phyloP scores from a whole-genome alignment of 805 yeast genomes.

The Candida hungchunana region DNA sequence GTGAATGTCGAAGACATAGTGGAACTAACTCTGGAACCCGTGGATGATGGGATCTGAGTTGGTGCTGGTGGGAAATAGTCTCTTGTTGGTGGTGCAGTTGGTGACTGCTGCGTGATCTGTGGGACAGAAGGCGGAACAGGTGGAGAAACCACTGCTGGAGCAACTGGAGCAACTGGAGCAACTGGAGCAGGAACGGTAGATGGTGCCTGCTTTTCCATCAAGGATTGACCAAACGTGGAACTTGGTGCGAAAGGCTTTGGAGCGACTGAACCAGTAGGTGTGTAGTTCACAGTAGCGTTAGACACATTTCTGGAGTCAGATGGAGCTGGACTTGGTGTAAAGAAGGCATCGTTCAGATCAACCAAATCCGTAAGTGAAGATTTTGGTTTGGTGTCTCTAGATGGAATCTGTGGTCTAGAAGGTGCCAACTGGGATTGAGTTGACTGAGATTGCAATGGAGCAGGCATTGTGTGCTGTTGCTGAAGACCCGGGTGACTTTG shows the following conservation, averaged over 20 bases:
- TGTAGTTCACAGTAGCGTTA: conserved; percentile 25
- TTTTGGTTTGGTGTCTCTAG: conserved; percentile 38
- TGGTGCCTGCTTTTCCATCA: conserved; percentile 35
- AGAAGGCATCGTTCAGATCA: conserved; percentile 52
- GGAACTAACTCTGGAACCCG: conserved; percentile 2
- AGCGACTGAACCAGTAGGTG: conserved; percentile 28
- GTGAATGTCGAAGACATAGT: background rate
- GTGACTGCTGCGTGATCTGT: too few relatives aligned
- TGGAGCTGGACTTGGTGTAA: conserved; percentile 34
- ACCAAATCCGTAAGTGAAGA: conserved; percentile 65
- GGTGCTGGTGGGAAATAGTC: conserved; percentile 5
- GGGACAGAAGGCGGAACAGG: conserved; percentile 9
- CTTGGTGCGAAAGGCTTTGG: conserved; percentile 65
- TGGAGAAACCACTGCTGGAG: conserved; percentile 1
- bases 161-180: conserved; percentile 1
- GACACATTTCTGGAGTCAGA: conserved; percentile 21
- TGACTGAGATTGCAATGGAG: conserved; percentile 13
- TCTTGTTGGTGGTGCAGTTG: conserved; percentile 2
- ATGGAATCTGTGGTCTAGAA: conserved; percentile 29
- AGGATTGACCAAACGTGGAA: conserved; percentile 79
- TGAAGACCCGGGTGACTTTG: conserved; percentile 18
- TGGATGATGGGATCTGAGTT: conserved; percentile 8
- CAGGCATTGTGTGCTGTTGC: conserved; percentile 14
- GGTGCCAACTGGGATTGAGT: conserved; percentile 10
- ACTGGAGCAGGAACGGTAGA: conserved; percentile 23